These are phyloP conservation scores for Dothideomycetes sp. DNA, from an alignment of 2,329 filamentous ascomycete species.

Conservation along the genomic window DNA sequence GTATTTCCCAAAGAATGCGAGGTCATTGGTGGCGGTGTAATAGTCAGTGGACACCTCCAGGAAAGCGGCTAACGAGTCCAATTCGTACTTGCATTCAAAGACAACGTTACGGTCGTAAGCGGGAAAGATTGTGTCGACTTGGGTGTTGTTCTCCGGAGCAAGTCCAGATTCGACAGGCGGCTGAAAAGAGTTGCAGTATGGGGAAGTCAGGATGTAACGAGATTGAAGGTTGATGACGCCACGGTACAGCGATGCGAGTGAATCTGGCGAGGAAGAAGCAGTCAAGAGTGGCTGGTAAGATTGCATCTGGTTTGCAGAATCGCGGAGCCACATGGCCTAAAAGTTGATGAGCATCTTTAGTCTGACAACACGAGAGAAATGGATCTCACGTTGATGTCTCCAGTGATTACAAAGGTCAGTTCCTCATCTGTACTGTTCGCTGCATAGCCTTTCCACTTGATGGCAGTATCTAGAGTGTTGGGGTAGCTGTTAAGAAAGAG, in stretches of 20 bases:
- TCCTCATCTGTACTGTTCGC: conserved; percentile 50
- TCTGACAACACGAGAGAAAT: not conserved
- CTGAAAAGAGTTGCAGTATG: conserved; percentile 44
- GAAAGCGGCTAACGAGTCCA: conserved; percentile 42
- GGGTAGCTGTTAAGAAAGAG: conserved; percentile 65
- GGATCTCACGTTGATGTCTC: conserved; percentile 24
- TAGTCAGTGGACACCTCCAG: conserved; percentile 39
- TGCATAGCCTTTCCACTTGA: conserved; percentile 55
- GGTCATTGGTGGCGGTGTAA: conserved; percentile 37
- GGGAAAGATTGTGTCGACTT: conserved; percentile 33
- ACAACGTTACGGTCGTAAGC: conserved; percentile 31
- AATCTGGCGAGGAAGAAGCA: conserved; percentile 41
- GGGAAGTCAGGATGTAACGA: conserved; percentile 52
- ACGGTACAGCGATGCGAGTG: conserved; percentile 56
- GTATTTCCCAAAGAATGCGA: conserved; percentile 36
- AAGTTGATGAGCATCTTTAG: conserved; percentile 27
- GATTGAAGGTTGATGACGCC: conserved; percentile 63
- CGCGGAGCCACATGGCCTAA: conserved; percentile 41
- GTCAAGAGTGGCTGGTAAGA: conserved; percentile 54
- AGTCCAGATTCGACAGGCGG: conserved; percentile 38
- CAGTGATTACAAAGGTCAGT: conserved; percentile 48
- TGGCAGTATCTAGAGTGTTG: conserved; percentile 64
- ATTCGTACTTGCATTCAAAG: conserved; percentile 44
- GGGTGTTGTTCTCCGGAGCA: conserved; percentile 25
- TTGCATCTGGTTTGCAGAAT: conserved; percentile 58